These are phyloP conservation scores for Dalbergia oliveri DNA, from an alignment of 306 rosid genomes.

Conservation along the genomic window DNA sequence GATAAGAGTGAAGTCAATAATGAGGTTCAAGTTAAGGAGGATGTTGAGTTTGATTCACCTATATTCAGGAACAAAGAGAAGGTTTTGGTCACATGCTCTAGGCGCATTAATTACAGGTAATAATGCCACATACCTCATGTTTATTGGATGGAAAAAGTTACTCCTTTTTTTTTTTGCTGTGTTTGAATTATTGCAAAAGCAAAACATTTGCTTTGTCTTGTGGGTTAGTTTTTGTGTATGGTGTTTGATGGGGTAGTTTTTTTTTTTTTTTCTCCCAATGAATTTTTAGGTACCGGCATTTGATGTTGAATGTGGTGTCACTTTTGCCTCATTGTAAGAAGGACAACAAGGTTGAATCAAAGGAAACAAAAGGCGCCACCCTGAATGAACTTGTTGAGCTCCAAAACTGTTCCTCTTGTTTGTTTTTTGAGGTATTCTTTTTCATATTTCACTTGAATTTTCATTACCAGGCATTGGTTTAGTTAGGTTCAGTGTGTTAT, in stretches of 20 bases:
- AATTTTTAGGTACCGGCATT: conserved; percentile 82
- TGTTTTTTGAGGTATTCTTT: conserved; percentile 86
- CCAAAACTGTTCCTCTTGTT: conserved; percentile 76
- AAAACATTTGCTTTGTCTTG: not conserved
- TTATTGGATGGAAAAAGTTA: not conserved
- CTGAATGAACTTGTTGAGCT: conserved; percentile 94
- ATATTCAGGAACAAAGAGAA: conserved; percentile 89
- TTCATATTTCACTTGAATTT: not conserved
- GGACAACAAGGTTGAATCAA: conserved; percentile 96
- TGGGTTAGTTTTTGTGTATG: conserved; percentile 2
- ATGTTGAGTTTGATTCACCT: conserved; percentile 37
- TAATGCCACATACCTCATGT: not conserved
- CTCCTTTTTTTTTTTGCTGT: not conserved
- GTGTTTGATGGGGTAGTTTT: conserved; percentile 14
- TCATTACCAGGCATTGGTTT: not conserved
- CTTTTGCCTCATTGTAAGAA: conserved; percentile 93
- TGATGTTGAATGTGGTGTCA: conserved; percentile 93
- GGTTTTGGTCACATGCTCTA: conserved; percentile 91
- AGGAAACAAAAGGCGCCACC: conserved; percentile 83
- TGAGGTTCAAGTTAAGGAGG: conserved; percentile 44
- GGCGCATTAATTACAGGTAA: conserved; percentile 87
- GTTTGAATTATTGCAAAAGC: not conserved
- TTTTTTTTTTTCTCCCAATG: not conserved
- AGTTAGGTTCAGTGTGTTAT: conserved; percentile 2
- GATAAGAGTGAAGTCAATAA: conserved; percentile 50